Base-by-base conservation (phyloP, 1,284 basidiomycete species). In the Hortiboletus rubellus region DNA sequence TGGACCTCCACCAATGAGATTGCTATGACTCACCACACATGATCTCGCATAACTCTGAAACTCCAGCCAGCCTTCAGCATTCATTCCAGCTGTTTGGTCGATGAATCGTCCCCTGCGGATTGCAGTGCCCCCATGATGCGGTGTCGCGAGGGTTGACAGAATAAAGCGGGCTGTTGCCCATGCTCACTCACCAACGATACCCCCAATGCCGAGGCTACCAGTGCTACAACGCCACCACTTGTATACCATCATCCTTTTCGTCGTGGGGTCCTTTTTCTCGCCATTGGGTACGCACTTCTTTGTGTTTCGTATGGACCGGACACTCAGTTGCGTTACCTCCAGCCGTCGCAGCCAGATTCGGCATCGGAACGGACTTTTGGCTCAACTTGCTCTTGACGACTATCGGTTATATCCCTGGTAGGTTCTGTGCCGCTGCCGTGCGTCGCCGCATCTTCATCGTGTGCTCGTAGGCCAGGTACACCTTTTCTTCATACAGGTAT, bases 261-360 rank as follows among this genome's bases (percentile, higher is more conserved):
- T 96, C 57, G 73, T 92, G 54, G 93, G 93, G 15, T 87, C 90
- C 5, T 78, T 96, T 48, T 83, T 96, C 58, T 93, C 94, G 9
- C 94, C 94, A 17, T 79, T 96, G 46, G 94, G 94, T 96, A 49
- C 59, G 82, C 78, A 24, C 51, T 15, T 36, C 41, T 17, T 50
- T n/a, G 3, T 14, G 2, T 12, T 6, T 9, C 47, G 8, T 42
- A 36, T 30, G 42, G 45, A 38, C 47, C n/a, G 30, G 33, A 7
- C 22, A 22, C 55, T 38, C 56, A 56, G 45, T 54, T 54, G 34
- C 55, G 49, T 50, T 33, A 38, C 46, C 22, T 37, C 53, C 67
- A 95, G 96, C 96, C 60, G 94, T 99, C 42, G 92, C 94, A 34
- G 89, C 94, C 31, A 84, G 96, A 56, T 99, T 99, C 75, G 96